Evolutionary conservation across 306 rosid genomes (phyloP), one percentile per base, ranked within the genome.

Genomic region (Myrica gale): DNA sequence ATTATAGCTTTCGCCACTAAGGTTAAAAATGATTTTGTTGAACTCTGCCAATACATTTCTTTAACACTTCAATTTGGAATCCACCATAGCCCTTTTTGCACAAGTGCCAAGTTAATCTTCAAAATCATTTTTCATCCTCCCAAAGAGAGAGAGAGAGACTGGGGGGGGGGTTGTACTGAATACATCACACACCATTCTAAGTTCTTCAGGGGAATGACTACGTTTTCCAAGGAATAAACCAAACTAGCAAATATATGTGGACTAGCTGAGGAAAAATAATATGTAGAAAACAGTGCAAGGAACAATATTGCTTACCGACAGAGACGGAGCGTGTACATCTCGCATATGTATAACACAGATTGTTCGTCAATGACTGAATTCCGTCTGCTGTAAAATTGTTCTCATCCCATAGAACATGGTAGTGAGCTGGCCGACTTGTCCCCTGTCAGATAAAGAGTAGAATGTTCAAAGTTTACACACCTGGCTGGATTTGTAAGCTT

Each of bases 341-440:
- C 39, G 98, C 98, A 68, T 93, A 93, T 15, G 98, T 93, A 76
- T 93, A 93, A 78, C 98, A 93, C 10, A 93, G 91, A 70, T 93
- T 93, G 84, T 93, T 90, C 5, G 98, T 93, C 83, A 93, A 68
- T 11, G 95, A 90, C 81, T 93, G 98, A 74, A 93, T 90, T 74
- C 95, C 95, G 80, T 90, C 98, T 12, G 98, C 89, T 1, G 95
- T 90, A 56, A 93, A 93, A 86, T 90, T 93, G 81, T 93, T 93
- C 85, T 93, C 98, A 68, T 93, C 98, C 98, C 98, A 93, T 19
- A 93, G 86, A 73, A 93, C 98, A 80, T 93, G 98, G 78, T 90
- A 93, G 77, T 93, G 98, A 53, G 98, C 98, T 10, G 98, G 98
- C 47, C 98, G 84, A 75, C 98, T 93, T 12, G 98, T 93, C 50